phyloP scores from a whole-genome alignment of 768 basidiomycete species.

The Tephrocybe sp. region DNA sequence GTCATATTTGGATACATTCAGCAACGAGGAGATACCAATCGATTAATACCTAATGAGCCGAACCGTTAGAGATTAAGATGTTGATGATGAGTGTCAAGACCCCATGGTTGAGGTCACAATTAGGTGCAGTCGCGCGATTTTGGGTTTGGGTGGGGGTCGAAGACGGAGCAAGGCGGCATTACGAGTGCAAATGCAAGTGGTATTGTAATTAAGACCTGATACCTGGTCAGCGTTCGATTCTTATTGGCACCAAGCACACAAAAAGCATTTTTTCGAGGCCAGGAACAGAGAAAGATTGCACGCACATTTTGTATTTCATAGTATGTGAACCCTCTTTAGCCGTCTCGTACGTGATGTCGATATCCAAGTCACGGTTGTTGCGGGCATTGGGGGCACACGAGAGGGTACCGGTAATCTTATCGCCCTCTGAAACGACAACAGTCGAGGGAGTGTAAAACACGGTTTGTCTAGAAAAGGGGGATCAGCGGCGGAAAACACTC shows the following conservation, averaged over 20 bases:
- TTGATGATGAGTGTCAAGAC: not conserved
- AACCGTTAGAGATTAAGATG: not conserved
- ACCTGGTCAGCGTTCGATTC: slow-evolving; percentile 58
- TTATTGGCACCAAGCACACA: slow-evolving; percentile 15
- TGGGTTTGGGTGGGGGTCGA: not conserved
- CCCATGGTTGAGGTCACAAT: too few species aligned
- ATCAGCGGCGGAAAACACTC: not conserved
- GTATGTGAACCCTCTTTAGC: slow-evolving; percentile 30
- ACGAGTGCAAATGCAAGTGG: not conserved
- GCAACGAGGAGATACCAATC: slow-evolving; percentile 1
- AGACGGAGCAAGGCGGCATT: not conserved
- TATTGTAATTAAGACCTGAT: slow-evolving; percentile 66
- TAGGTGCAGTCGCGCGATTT: not conserved
- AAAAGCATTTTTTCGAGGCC: slow-evolving; percentile 13
- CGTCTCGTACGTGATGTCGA: slow-evolving; percentile 70
- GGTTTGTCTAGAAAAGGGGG: slow-evolving; percentile 64
- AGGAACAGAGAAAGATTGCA: slow-evolving; percentile 27
- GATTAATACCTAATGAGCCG: slow-evolving; percentile 12
- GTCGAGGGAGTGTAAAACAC: slow-evolving; percentile 95
- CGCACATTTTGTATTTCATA: slow-evolving; percentile 87
- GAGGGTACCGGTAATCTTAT: slow-evolving; percentile 70
- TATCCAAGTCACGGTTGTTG: slow-evolving; percentile 96
- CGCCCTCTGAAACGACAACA: slow-evolving; percentile 63
- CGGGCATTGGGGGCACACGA: slow-evolving; percentile 84
- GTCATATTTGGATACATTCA: slow-evolving; percentile 3